A percentile compares a stretch with the other conserved stretches of the same genome.
These are phyloP conservation scores for Rubus idaeus DNA, from an alignment of 306 rosid species.

Conservation along the genomic window DNA sequence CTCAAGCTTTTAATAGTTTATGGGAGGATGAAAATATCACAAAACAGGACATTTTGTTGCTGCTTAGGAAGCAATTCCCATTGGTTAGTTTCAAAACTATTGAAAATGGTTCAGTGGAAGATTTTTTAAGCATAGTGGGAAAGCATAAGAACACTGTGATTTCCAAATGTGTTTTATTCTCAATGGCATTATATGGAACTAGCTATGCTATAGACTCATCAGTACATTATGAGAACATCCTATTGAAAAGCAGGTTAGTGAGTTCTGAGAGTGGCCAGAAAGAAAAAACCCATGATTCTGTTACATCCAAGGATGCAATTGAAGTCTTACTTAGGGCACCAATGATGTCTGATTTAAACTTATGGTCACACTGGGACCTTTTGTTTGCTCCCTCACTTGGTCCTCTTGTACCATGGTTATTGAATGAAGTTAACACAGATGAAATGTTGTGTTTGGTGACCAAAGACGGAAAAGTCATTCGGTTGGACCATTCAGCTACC, in stretches of 20 bases:
- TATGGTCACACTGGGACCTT: conserved; percentile 93
- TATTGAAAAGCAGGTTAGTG: conserved; percentile 32
- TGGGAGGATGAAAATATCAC: conserved; percentile 58
- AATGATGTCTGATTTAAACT: conserved; percentile 73
- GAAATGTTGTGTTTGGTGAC: conserved; percentile 80
- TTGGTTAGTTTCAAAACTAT: conserved; percentile 49
- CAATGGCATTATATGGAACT: conserved; percentile 57
- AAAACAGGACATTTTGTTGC: conserved; percentile 50
- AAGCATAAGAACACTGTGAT: conserved; percentile 41
- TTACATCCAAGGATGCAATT: conserved; percentile 64
- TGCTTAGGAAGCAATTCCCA: conserved; percentile 80
- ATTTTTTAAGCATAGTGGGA: conserved; percentile 46
- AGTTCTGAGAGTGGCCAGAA: conserved; percentile 27
- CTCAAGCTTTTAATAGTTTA: conserved; percentile 70
- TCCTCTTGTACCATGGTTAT: conserved; percentile 74
- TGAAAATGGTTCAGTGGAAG: conserved; percentile 53
- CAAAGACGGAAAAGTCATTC: conserved; percentile 72
- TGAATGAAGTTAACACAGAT: conserved; percentile 60
- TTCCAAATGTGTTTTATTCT: conserved; percentile 70
- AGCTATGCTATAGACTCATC: conserved; percentile 37
- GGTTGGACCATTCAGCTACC: conserved; percentile 73
- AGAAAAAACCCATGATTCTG: conserved; percentile 32
- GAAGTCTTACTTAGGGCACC: conserved; percentile 71
- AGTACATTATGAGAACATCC: conserved; percentile 31
- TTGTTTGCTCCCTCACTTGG: conserved; percentile 82